phyloP scores from a whole-genome alignment of 169 alveolate genomes.

The Plasmodium coatneyi region DNA sequence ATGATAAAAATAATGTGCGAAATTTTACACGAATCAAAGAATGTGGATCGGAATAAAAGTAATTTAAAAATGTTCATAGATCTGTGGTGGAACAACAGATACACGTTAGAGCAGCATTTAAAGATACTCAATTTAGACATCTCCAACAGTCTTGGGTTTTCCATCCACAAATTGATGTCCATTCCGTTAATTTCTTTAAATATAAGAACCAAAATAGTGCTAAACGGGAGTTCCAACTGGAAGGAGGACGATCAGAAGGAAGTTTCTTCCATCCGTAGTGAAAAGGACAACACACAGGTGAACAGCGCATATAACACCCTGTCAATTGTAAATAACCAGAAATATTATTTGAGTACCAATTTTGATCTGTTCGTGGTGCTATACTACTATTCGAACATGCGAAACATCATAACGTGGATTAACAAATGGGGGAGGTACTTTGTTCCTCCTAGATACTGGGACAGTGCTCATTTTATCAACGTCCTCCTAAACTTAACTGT shows the following conservation, averaged over 20 bases:
- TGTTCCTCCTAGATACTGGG: conserved; percentile 61
- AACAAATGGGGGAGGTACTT: conserved; percentile 44
- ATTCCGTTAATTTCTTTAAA: conserved; percentile 51
- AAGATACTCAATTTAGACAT: conserved; percentile 58
- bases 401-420: conserved; percentile 42
- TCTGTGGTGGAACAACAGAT: conserved; percentile 75
- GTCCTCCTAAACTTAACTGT: conserved; percentile 45
- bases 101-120: conserved; percentile 70
- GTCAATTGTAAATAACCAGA: conserved; percentile 57
- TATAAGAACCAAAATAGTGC: background rate
- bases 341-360: conserved; percentile 52
- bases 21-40: conserved; percentile 61
- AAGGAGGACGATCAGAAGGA: background rate
- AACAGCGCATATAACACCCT: conserved; percentile 8
- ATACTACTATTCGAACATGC: conserved; percentile 56
- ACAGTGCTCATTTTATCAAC: conserved; percentile 2
- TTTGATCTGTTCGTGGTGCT: conserved; percentile 64
- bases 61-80: conserved; percentile 62
- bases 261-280: background rate
- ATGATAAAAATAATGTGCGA: conserved; percentile 74
- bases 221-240: background rate
- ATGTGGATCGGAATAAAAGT: conserved; percentile 23
- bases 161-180: conserved; percentile 73
- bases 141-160: conserved; percentile 49
- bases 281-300: background rate